Conservation (phyloP, 2,329 filamentous ascomycete genomes). For the Beauveria medogensis region DNA sequence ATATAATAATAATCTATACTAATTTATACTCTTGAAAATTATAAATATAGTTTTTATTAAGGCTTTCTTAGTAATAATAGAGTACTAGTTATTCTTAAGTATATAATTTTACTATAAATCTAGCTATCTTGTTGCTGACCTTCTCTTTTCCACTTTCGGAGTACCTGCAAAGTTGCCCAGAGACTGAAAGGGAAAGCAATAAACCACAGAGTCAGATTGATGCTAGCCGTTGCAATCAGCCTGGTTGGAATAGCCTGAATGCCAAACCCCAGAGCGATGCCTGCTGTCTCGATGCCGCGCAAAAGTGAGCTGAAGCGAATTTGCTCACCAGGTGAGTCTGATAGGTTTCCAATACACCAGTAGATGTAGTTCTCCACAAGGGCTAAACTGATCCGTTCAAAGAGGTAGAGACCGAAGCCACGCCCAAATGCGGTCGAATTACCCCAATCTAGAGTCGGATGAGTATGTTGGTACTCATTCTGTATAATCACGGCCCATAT, state of each 20-base stretch:
- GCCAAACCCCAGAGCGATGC: slow-evolving; percentile 33
- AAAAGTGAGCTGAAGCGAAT: slow-evolving; percentile 37
- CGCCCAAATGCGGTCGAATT: slow-evolving; percentile 27
- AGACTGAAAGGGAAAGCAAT: slow-evolving; percentile 34
- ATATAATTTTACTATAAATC: too few species aligned
- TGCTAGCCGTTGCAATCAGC: slow-evolving; percentile 34
- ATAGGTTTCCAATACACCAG: slow-evolving; percentile 38
- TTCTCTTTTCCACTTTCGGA: slow-evolving; percentile 29
- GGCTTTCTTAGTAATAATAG: too few species aligned
- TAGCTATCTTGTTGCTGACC: background rate
- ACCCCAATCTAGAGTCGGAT: slow-evolving; percentile 35
- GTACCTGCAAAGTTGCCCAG: slow-evolving; percentile 33
- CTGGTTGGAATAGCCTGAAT: slow-evolving; percentile 35
- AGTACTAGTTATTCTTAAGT: too few species aligned
- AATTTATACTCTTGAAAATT: too few species aligned
- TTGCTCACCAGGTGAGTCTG: slow-evolving; percentile 34
- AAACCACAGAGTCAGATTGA: slow-evolving; percentile 34
- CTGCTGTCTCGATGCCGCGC: slow-evolving; percentile 33
- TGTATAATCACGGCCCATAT: slow-evolving; percentile 40
- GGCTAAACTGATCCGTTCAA: slow-evolving; percentile 29
- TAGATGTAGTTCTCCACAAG: slow-evolving; percentile 38
- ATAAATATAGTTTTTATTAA: too few species aligned
- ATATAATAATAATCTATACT: too few species aligned
- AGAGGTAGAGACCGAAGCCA: slow-evolving; percentile 34
- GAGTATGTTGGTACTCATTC: slow-evolving; percentile 34